Percentiles rank a stretch among this genome's conserved stretches.
Evolutionary conservation across 306 rosid genomes (phyloP).

Genomic region (Notholithocarpus densiflorus): DNA sequence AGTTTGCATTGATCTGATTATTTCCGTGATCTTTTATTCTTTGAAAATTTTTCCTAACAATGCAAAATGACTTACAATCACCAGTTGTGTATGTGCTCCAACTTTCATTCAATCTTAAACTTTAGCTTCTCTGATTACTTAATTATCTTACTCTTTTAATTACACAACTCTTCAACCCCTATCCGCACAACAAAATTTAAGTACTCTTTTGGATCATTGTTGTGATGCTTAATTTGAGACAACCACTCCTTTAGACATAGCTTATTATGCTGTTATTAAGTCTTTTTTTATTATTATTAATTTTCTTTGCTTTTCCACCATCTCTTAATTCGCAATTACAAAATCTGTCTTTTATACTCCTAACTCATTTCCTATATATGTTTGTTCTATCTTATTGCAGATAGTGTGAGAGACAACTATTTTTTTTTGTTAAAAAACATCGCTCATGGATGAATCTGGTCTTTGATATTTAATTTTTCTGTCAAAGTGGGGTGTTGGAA

Average conservation of each 20-base stretch:
- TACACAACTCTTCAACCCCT: too few relatives aligned
- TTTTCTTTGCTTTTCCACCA: neutral
- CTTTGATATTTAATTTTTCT: slow-evolving; percentile 12
- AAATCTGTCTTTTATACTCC: neutral
- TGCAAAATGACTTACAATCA: too few relatives aligned
- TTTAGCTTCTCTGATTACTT: too few relatives aligned
- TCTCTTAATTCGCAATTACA: neutral
- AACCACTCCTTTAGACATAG: neutral
- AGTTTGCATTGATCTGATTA: neutral
- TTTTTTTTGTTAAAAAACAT: slow-evolving; percentile 1
- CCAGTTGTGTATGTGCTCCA: too few relatives aligned
- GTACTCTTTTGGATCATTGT: too few relatives aligned
- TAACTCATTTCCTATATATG: neutral
- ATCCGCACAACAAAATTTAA: too few relatives aligned
- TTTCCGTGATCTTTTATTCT: too few relatives aligned
- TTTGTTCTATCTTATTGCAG: slow-evolving; percentile 30
- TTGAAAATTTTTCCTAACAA: too few relatives aligned
- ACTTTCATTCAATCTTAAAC: too few relatives aligned
- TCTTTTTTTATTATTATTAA: neutral
- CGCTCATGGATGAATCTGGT: slow-evolving; percentile 18
- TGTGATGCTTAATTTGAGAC: neutral
- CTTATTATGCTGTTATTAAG: neutral
- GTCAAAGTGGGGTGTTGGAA: slow-evolving; percentile 22
- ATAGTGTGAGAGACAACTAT: slow-evolving; percentile 5
- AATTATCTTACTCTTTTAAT: too few relatives aligned